Evolutionary conservation across 1,139 yeast species (phyloP).

Genomic region (Scheffersomyces lignicola): DNA sequence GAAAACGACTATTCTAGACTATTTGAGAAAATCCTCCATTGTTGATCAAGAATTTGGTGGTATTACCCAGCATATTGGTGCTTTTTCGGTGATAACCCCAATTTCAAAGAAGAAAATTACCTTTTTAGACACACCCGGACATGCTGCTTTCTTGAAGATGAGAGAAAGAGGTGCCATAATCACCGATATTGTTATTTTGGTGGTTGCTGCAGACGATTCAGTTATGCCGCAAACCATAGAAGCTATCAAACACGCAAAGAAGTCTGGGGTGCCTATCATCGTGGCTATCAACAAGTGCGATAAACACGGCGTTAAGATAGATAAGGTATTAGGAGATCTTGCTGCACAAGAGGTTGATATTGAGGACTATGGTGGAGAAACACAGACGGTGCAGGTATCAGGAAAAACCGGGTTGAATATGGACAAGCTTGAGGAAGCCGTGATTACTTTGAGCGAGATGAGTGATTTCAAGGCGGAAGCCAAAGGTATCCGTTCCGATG

Average conservation of each 20-base stretch:
- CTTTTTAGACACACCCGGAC: slow-evolving; percentile 97
- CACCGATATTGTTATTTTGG: slow-evolving; percentile 88
- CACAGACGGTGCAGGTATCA: slow-evolving; percentile 84
- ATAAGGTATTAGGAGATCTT: slow-evolving; percentile 74
- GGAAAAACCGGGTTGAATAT: slow-evolving; percentile 83
- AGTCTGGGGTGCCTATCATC: slow-evolving; percentile 79
- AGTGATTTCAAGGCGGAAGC: slow-evolving; percentile 72
- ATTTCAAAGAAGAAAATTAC: slow-evolving; percentile 75
- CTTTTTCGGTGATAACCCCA: slow-evolving; percentile 83
- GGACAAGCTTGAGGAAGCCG: slow-evolving; percentile 87
- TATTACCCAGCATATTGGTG: slow-evolving; percentile 97
- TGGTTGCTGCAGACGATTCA: slow-evolving; percentile 98
- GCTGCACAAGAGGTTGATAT: slow-evolving; percentile 78
- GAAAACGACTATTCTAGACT: slow-evolving; percentile 89
- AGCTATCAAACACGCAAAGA: slow-evolving; percentile 90
- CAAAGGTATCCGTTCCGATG: slow-evolving; percentile 63
- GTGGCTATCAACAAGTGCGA: slow-evolving; percentile 95
- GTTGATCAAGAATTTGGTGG: slow-evolving; percentile 93
- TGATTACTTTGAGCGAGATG: slow-evolving; percentile 80
- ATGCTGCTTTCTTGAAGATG: slow-evolving; percentile 95
- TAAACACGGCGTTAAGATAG: slow-evolving; percentile 69
- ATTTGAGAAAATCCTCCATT: slow-evolving; percentile 77
- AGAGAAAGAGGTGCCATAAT: slow-evolving; percentile 94
- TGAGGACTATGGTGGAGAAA: slow-evolving; percentile 94
- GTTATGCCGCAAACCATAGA: slow-evolving; percentile 98